Percentiles rank a stretch among this genome's conserved stretches.
phyloP scores from a whole-genome alignment of 768 basidiomycete genomes.

The Krasilnikovozyma curviuscula region DNA sequence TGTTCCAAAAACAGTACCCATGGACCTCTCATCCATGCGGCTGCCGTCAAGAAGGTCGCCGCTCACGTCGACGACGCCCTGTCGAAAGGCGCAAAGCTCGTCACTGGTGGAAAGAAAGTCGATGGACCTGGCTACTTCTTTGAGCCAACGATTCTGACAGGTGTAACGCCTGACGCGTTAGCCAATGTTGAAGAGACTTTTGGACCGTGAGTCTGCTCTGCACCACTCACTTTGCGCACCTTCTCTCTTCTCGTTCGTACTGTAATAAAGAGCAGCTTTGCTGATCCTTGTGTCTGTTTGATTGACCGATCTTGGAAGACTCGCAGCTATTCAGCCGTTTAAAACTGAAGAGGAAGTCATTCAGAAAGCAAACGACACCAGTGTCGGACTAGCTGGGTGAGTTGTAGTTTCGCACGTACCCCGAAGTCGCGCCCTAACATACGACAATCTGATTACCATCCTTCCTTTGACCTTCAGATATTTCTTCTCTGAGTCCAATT shows the following conservation, averaged over 20 bases:
- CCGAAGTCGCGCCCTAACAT: too few species aligned
- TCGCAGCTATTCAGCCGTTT: slow-evolving; percentile 72
- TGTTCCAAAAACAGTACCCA: slow-evolving; percentile 66
- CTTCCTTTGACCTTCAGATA: slow-evolving; percentile 30
- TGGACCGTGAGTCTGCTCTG: too few species aligned
- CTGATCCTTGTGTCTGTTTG: too few species aligned
- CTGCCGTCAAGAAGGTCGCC: slow-evolving; percentile 67
- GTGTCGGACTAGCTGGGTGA: too few species aligned
- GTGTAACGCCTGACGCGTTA: slow-evolving; percentile 62
- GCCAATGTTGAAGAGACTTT: slow-evolving; percentile 80
- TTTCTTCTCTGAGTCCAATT: slow-evolving; percentile 72
- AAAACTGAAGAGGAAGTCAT: slow-evolving; percentile 88
- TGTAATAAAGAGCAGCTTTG: too few species aligned
- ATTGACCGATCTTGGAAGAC: too few species aligned
- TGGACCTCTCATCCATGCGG: slow-evolving; percentile 77
- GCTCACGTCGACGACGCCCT: slow-evolving; percentile 78
- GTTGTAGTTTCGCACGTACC: too few species aligned
- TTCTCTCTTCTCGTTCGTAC: too few species aligned
- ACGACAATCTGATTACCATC: too few species aligned
- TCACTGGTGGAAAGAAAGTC: slow-evolving; percentile 56
- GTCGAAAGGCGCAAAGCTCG: slow-evolving; percentile 60
- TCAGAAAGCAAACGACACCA: slow-evolving; percentile 57
- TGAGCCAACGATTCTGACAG: slow-evolving; percentile 70
- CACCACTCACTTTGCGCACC: too few species aligned
- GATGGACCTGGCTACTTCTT: slow-evolving; percentile 41